Evolutionary conservation across 176 grass and related monocot species (phyloP).

Genomic region (Secale cereale): DNA sequence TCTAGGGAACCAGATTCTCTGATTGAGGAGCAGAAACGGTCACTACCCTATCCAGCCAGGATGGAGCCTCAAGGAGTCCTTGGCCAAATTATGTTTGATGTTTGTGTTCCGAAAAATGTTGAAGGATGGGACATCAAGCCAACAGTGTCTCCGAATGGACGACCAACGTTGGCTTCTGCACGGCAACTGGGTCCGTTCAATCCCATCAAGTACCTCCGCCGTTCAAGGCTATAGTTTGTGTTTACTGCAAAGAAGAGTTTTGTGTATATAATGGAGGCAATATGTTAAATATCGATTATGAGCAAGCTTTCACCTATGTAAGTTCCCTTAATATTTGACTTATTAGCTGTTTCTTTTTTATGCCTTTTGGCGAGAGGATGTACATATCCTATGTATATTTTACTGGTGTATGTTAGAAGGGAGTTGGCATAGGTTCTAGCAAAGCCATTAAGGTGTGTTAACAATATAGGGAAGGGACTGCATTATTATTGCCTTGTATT

Average conservation of each 20-base stretch:
- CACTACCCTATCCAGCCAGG: constrained; percentile 50
- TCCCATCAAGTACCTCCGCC: constrained; percentile 75
- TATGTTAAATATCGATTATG: constrained; percentile 28
- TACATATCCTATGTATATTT: constrained; percentile 44
- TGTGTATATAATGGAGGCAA: constrained; percentile 61
- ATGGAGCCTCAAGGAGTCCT: constrained; percentile 90
- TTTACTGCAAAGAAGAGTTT: constrained; percentile 36
- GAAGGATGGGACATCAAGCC: constrained; percentile 98
- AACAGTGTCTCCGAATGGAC: constrained; percentile 54
- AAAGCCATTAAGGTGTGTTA: constrained; percentile 18
- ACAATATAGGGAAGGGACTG: constrained; percentile 20
- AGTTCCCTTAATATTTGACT: constrained; percentile 28
- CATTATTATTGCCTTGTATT: constrained; percentile 5
- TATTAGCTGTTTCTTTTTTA: constrained; percentile 28
- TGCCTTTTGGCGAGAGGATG: constrained; percentile 32
- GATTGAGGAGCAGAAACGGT: constrained; percentile 44
- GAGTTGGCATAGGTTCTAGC: constrained; percentile 23
- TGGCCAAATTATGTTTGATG: constrained; percentile 84
- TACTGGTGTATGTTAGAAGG: constrained; percentile 34
- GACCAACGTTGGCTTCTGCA: constrained; percentile 33
- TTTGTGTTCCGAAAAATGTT: constrained; percentile 80
- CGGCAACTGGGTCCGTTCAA: constrained; percentile 66
- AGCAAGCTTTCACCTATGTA: constrained; percentile 40
- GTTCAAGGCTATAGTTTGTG: constrained; percentile 71
- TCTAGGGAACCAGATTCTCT: constrained; percentile 49